Base-by-base conservation (phyloP, 2,329 filamentous ascomycete genomes). In the Trichoderma hamatum region DNA sequence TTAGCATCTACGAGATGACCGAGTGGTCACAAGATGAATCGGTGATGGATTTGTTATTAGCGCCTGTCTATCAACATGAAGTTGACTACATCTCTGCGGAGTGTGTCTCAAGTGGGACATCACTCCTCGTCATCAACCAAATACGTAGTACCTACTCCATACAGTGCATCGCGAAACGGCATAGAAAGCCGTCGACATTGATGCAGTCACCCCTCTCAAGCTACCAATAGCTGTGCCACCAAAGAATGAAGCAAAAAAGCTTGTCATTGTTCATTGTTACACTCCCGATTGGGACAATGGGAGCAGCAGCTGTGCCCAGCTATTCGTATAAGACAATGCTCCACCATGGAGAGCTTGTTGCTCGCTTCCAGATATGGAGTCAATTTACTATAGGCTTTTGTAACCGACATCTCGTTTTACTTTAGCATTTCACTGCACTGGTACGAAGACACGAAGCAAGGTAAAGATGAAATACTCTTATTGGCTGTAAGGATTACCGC, bases 261-360 rank as follows among this genome's bases (percentile, higher is more conserved):
- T 68, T 56, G 51, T 51, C 39, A 63, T 55, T 58, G 49, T 63
- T 46, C 26, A 28, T 39, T 19, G 36, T 66, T 66, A 46, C 26
- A 56, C 62, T 46, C 24, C 26, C 43, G 26, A 43, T 32, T 32
- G 28, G n/a, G 24, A 34, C 21, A 24, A 55, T 54, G 19, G 34
- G 36, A 28, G 13, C 43, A 46, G 32, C 58, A 61, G n/a, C 26
- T 39, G 21, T 7, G 39, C 24, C 9, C 3, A 49, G 36, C 19
- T 46, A 46, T 21, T 43, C 39, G 39, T 43, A 43, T 43, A 43
- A 43, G 39, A n/a, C 16, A 43, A 16, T 43, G 14, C 39, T 30
- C 13, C 36, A 46, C 24, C 36, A 14, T 14, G 19, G 21, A 49
- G 36, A 13, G 46, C 46, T 24, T 49, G 7, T 49, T 49, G 9